Base-by-base conservation (phyloP, 768 basidiomycete species). In the Russula sp. region DNA sequence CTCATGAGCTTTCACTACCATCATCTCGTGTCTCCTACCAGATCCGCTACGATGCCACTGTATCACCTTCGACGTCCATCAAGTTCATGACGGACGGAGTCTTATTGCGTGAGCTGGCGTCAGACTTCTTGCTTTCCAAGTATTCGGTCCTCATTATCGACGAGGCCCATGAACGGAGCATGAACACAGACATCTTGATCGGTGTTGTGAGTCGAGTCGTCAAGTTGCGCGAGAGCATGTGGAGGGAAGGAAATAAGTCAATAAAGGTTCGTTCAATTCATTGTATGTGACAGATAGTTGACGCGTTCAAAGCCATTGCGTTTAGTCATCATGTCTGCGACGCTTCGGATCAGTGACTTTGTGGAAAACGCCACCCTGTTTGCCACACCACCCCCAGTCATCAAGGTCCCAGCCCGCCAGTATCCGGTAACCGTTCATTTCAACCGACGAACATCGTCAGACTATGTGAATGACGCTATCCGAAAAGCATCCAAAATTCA, bases 31-130 rank as follows among this genome's bases (percentile, higher is more conserved):
- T 98, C 7, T 96, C 97, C 0, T 95, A 98, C 75, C 95, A 98
- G 74, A 98, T 99, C 66, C 90, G 97, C 65, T 99, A 98, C 72
- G 96, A 98, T 69, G 90, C 93, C 1, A 98, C 94, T 0, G 88
- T 94, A 0, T 94, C 94, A 4, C 81, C 92, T 0, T 81, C 84
- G 24, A 99, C 97, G 1, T 87, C 87, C 9, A 94, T 99, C 79
- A 98, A 98, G 75, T 99, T 98, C 79, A 98, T 98, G 95, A 99
- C 97, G 7, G 97, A 99, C 71, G 97, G 97, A 78, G 94, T 99
- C 30, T 78, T 99, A 38, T 79, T 99, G 18, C 87, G 97, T 61
- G 97, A 99, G 75, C 79, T 98, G 24, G 89, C 93, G 0, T 84
- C 84, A 14, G 95, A 99, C 72, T 97, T 99, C 75, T 75, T 98